Conservation (phyloP, 257 asterid species). For the Asclepias syriaca region DNA sequence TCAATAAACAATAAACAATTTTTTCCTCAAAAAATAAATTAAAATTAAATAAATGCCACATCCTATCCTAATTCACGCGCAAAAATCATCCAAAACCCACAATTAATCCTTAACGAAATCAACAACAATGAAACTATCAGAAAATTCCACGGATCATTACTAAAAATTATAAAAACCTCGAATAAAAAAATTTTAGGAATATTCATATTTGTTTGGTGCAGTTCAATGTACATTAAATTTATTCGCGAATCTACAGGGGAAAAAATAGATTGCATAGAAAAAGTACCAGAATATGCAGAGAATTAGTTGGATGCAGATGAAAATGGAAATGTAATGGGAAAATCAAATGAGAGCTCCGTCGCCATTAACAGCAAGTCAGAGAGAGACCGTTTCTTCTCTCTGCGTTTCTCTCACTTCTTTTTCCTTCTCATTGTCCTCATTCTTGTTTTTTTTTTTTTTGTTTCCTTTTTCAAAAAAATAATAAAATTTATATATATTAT, state of each 20-base stretch:
- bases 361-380: constrained; percentile 19
- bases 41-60: background rate
- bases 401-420: background rate
- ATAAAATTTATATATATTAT: too few relatives aligned
- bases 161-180: background rate
- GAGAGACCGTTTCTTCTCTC: constrained; percentile 21
- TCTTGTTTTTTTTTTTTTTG: constrained; percentile 1
- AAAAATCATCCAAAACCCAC: background rate
- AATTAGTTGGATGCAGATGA: background rate
- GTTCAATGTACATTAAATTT: background rate
- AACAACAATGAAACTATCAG: background rate
- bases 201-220: background rate
- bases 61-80: background rate
- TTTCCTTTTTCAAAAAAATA: too few relatives aligned
- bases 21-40: background rate
- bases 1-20: background rate
- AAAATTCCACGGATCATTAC: background rate
- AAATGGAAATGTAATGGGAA: constrained; percentile 7
- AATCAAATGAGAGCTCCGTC: constrained; percentile 17
- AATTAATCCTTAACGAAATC: background rate
- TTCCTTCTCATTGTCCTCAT: background rate
- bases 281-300: constrained; percentile 16
- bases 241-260: background rate
- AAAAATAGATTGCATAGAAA: background rate
- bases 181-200: background rate